Conservation (phyloP, 192 early-diverging fungal species). For the Umbelopsis sp. region DNA sequence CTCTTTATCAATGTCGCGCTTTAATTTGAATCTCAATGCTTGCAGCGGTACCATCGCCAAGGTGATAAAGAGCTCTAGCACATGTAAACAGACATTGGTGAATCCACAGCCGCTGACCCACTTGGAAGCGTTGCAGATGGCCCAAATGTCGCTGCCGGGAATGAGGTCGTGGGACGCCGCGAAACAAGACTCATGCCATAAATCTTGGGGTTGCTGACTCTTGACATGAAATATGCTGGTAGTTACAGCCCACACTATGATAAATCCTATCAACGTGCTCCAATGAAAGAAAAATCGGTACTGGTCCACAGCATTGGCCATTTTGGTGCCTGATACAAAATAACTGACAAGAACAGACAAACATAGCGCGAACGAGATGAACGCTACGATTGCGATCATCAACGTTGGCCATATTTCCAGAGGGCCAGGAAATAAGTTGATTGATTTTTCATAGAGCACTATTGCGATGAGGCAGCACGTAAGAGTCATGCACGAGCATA, state of each 20-base stretch:
- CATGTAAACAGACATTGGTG: not conserved
- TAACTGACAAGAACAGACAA: not conserved
- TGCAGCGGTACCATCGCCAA: not conserved
- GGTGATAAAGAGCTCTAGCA: not conserved
- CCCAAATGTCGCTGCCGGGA: not conserved
- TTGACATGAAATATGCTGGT: not conserved
- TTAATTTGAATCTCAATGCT: not conserved
- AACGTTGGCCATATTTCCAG: conserved; percentile 18
- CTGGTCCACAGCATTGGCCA: not conserved
- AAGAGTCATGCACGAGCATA: conserved; percentile 5
- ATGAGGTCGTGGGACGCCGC: not conserved
- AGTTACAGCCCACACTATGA: conserved; percentile 11
- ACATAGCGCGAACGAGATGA: conserved; percentile 5
- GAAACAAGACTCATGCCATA: not conserved
- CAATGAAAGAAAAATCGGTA: conserved; percentile 18
- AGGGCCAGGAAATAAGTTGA: not conserved
- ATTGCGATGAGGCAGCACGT: not conserved
- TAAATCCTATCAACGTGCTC: conserved; percentile 4
- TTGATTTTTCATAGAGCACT: not conserved
- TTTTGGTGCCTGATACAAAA: not conserved
- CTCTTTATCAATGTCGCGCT: not conserved
- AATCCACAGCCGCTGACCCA: conserved; percentile 16
- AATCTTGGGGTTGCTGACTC: not conserved
- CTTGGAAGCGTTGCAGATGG: not conserved
- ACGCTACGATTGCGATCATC: not conserved